Evolutionary conservation across 78 protist genomes (phyloP), one percentile per base, ranked within the genome.

Genomic region (Dictyostelium purpureum): DNA sequence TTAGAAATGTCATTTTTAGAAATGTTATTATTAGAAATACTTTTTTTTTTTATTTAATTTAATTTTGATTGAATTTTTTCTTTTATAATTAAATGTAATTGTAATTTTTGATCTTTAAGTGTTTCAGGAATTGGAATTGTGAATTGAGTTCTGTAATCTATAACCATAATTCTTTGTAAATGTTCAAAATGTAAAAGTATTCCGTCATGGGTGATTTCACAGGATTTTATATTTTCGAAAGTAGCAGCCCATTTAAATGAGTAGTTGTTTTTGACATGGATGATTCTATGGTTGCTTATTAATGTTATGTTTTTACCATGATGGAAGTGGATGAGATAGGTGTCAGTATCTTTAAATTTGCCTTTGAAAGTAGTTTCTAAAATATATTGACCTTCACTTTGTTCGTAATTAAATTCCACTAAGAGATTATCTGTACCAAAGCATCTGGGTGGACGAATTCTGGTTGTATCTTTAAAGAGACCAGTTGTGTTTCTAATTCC

Each of bases 401-500:
- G 75, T 19, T 73, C 92, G 21, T 31, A 59, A 12, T 73, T 67
- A 26, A 59, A 85, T 26, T 85, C 71, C 1, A 57, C 66, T 76
- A 85, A 59, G 1, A 85, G 71, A 35, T 85, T 51, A 21, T 85
- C 92, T 4, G 31, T 38, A 19, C 92, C 92, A 51, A 76, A 57
- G 12, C 61, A 76, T 21, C 94, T 24, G 0, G 94, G 94, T 24
- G 94, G 94, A 24, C 94, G 11, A 16, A 63, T 52, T 12, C 94
- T 6, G 1, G 26, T 31, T 2, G 45, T 52, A 21, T 85, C 92
- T 59, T 93, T 63, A 42, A 93, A 85, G 38, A 93, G 87, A 31
- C 38, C 47, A 16, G 96, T 89, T 33, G 96, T 96, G 90, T 96
- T 94, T 51, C 94, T 38, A 59, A 96, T 93, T 37, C 97, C 98